These are phyloP conservation scores for Flammula alnicola DNA, from an alignment of 1,284 basidiomycete species.

Conservation along the genomic window DNA sequence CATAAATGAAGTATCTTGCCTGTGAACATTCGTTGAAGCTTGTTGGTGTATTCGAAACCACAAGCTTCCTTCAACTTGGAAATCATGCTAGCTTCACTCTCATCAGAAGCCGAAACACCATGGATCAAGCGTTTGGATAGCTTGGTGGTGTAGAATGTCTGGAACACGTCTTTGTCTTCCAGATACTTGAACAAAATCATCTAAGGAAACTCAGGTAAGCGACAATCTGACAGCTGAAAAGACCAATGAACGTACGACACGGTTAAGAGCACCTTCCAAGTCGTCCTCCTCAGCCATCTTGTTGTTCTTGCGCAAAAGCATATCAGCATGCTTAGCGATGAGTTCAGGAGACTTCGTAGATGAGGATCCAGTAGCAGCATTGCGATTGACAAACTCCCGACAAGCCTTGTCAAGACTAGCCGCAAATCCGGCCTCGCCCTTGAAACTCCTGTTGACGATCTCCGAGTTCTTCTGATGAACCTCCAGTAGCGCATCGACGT, in stretches of 20 bases:
- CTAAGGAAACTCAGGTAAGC: no score
- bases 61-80: constrained; percentile 98
- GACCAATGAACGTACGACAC: constrained; percentile 78
- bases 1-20: constrained; percentile 50
- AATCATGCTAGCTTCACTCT: constrained; percentile 98
- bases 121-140: constrained; percentile 95
- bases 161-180: constrained; percentile 99
- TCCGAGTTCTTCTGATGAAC: constrained; percentile 94
- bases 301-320: constrained; percentile 93
- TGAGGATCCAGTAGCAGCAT: constrained; percentile 84
- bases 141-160: constrained; percentile 98
- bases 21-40: constrained; percentile 98
- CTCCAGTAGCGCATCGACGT: constrained; percentile 90
- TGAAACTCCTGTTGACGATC: constrained; percentile 90
- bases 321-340: constrained; percentile 93
- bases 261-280: constrained; percentile 88
- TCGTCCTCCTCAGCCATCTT: constrained; percentile 93
- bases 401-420: constrained; percentile 97
- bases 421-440: constrained; percentile 93
- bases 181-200: constrained; percentile 99
- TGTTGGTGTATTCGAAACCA: constrained; percentile 99
- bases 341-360: constrained; percentile 94
- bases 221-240: no score
- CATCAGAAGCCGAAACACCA: constrained; percentile 92
- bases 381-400: constrained; percentile 95